Percentiles rank a stretch among this genome's conserved stretches.
phyloP scores from a whole-genome alignment of 176 grass and related monocot species.

The Aegilops speltoides region DNA sequence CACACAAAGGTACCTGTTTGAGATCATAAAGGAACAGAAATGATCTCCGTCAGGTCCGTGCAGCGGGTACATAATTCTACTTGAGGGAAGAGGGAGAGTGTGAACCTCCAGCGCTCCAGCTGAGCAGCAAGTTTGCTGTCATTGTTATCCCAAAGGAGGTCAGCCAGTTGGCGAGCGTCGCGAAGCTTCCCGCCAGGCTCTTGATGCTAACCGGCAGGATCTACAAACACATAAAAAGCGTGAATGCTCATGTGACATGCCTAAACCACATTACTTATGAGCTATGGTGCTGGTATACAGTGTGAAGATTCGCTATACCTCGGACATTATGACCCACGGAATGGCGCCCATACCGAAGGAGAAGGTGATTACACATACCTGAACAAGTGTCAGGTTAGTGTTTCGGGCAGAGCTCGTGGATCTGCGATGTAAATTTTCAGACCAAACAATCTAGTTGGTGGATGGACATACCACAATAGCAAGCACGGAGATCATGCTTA shows the following conservation, averaged over 20 bases:
- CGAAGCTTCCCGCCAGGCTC: slow-evolving; percentile 81
- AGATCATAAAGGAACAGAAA: too few relatives aligned
- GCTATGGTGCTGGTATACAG: background rate
- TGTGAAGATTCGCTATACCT: slow-evolving; percentile 46
- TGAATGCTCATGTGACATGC: background rate
- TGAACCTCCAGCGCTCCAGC: slow-evolving; percentile 84
- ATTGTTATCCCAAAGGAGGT: slow-evolving; percentile 82
- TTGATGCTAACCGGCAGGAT: slow-evolving; percentile 86
- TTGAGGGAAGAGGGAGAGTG: background rate
- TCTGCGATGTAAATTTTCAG: slow-evolving; percentile 11
- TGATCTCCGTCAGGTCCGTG: too few relatives aligned
- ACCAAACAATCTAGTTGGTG: background rate
- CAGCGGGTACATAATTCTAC: too few relatives aligned
- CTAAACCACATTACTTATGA: slow-evolving; percentile 13
- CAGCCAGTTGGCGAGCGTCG: slow-evolving; percentile 89
- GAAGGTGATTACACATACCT: slow-evolving; percentile 78
- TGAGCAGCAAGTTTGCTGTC: slow-evolving; percentile 89
- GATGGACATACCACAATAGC: slow-evolving; percentile 69
- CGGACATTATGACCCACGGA: slow-evolving; percentile 99
- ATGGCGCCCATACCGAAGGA: slow-evolving; percentile 93
- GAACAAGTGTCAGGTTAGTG: slow-evolving; percentile 26
- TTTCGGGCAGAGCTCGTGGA: background rate
- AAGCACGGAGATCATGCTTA: slow-evolving; percentile 79
- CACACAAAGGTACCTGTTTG: too few relatives aligned
- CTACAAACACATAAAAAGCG: slow-evolving; percentile 14